Evolutionary conservation across 2,329 filamentous ascomycete genomes (phyloP), one percentile per base, ranked within the genome.

Genomic region (Aureobasidium sp.): DNA sequence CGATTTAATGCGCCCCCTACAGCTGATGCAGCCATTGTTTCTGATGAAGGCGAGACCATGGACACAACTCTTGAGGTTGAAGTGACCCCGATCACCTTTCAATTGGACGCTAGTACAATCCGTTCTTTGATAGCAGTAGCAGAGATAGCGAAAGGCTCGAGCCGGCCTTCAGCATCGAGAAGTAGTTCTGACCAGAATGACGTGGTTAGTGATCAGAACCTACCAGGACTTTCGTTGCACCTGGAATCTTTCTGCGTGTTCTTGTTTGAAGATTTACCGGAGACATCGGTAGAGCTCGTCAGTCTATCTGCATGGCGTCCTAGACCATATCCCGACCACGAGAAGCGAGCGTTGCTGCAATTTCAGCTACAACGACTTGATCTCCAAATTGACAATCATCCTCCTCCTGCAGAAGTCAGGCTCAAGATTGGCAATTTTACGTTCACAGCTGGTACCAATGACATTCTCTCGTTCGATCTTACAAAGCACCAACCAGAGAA

Each of bases 401-500:
- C 17, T n/a, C 29, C 36, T 24, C 36, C 57, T 24, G 26, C 26
- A 34, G 46, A 60, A 2, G 26, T 46, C 36, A 29, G 8, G 15
- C 36, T 60, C 17, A 36, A 32, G 12, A 26, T 60, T 36, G 57
- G 46, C 8, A 34, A 51, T n/a, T 17, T 41, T 12, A 60, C n/a
- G 2, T 51, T 60, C 26, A 60, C 57, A 2, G 50, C 50, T 12
- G 60, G 50, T 24, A 56, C 39, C 39, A 55, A 56, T 9, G 55
- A 60, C 29, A 32, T 63, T n/a, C 17, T 63, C 13, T 63, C 47
- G 3, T 63, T 63, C 26, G 47, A 39, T 34, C 27, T 20, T 17
- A 34, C 36, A 4, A 32, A 26, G 8, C 17, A 34, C 5, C 24
- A 46, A 10, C 5, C 26, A n/a, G 32, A 55, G 6, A 12, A 34